Percentiles rank a stretch among this genome's conserved stretches.
phyloP scores from a whole-genome alignment of 176 grass and related monocot genomes.

The Oryza brachyantha region DNA sequence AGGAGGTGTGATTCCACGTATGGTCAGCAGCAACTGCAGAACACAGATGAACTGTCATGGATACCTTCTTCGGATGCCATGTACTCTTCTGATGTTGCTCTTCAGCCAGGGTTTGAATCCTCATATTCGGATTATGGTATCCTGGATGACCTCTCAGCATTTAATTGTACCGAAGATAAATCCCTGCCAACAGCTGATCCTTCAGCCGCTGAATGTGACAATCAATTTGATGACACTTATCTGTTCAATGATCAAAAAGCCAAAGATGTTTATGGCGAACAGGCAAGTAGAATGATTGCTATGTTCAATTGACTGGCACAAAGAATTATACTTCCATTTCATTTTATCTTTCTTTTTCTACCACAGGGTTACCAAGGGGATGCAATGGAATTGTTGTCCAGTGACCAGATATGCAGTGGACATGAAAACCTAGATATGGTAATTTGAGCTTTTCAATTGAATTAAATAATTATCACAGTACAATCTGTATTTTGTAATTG shows the following conservation, averaged over 20 bases:
- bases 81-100: constrained; percentile 59
- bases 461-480: not conserved
- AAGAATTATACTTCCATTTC: not conserved
- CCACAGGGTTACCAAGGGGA: constrained; percentile 53
- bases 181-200: constrained; percentile 34
- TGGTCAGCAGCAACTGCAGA: constrained; percentile 54
- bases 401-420: constrained; percentile 30
- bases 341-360: constrained; percentile 17
- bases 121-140: constrained; percentile 56
- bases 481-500: not conserved
- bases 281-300: constrained; percentile 41
- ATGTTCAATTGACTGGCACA: not conserved
- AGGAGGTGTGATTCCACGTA: constrained; percentile 77
- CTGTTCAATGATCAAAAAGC: constrained; percentile 40
- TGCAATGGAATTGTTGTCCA: constrained; percentile 47
- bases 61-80: constrained; percentile 69
- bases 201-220: constrained; percentile 31
- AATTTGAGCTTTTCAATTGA: constrained; percentile 21
- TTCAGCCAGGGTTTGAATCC: constrained; percentile 41
- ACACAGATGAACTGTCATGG: constrained; percentile 66
- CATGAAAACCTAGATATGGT: constrained; percentile 49
- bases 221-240: constrained; percentile 38
- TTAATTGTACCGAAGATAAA: constrained; percentile 42
- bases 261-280: constrained; percentile 35
- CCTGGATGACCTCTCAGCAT: constrained; percentile 49